phyloP scores from a whole-genome alignment of 352 stramenopile species.

The Globisporangium solare region DNA sequence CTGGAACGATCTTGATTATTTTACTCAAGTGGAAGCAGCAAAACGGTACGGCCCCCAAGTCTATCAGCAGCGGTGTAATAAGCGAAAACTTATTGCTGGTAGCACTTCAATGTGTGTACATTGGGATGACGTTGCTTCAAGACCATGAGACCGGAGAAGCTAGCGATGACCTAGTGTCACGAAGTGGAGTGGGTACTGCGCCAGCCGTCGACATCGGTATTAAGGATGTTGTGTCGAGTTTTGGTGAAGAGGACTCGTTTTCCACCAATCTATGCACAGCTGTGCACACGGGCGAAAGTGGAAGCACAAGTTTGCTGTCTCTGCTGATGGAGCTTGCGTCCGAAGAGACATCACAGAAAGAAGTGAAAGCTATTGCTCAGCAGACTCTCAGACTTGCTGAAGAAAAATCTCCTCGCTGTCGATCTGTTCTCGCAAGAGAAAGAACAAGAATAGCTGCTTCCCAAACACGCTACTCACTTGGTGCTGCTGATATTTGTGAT shows the following conservation, averaged over 20 bases:
- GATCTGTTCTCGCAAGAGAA: background rate
- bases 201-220: background rate
- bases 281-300: background rate
- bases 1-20: conserved; percentile 37
- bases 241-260: conserved; percentile 26
- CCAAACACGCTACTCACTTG: background rate
- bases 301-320: conserved; percentile 15
- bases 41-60: conserved; percentile 5
- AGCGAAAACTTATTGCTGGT: conserved; percentile 60
- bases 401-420: conserved; percentile 12
- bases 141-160: conserved; percentile 3
- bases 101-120: conserved; percentile 44
- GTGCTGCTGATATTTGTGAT: background rate
- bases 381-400: conserved; percentile 11
- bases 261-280: conserved; percentile 33
- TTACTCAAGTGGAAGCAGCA: conserved; percentile 32
- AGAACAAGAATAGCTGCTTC: background rate
- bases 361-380: conserved; percentile 7
- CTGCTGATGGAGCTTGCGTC: conserved; percentile 7
- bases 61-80: conserved; percentile 3
- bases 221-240: conserved; percentile 30
- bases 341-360: conserved; percentile 6
- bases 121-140: conserved; percentile 29
- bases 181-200: conserved; percentile 1
- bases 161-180: conserved; percentile 5